Conservation (phyloP, 1,284 basidiomycete species). For the Fistulina hepatica region DNA sequence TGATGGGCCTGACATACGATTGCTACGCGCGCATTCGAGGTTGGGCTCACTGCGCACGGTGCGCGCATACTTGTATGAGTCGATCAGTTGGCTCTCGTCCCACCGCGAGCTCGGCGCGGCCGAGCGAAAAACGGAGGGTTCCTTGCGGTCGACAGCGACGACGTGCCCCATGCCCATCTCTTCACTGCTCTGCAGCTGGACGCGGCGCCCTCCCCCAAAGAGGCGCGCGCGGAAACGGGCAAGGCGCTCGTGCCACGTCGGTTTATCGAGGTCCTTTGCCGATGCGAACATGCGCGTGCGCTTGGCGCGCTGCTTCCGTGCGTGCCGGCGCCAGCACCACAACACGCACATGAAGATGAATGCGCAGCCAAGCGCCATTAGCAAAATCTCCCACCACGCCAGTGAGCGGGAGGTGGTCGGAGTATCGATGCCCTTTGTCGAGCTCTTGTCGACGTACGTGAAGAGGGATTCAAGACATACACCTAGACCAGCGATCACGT, state of each 20-base stretch:
- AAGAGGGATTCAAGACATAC: conserved; percentile 69
- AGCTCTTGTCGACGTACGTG: conserved; percentile 33
- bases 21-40: conserved; percentile 20
- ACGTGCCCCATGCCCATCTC: conserved; percentile 16
- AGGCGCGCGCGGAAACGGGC: conserved; percentile 43
- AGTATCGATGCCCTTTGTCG: conserved; percentile 36
- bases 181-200: too few relatives aligned
- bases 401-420: conserved; percentile 37
- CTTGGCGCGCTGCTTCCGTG: conserved; percentile 53
- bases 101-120: conserved; percentile 39
- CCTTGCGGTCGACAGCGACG: conserved; percentile 14
- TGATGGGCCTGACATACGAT: conserved; percentile 39
- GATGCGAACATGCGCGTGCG: conserved; percentile 54
- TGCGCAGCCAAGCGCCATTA: conserved; percentile 70
- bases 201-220: too few relatives aligned
- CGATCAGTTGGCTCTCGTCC: conserved; percentile 36
- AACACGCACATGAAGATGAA: conserved; percentile 62
- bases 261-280: conserved; percentile 40
- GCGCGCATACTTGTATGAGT: conserved; percentile 38
- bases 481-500: conserved; percentile 57
- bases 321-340: conserved; percentile 56
- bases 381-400: conserved; percentile 71
- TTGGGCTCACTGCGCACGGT: conserved; percentile 23
- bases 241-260: conserved; percentile 44
- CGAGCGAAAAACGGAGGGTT: conserved; percentile 25